Base-by-base conservation (phyloP, 2,329 filamentous ascomycete species). In the Botrytis deweyae region DNA sequence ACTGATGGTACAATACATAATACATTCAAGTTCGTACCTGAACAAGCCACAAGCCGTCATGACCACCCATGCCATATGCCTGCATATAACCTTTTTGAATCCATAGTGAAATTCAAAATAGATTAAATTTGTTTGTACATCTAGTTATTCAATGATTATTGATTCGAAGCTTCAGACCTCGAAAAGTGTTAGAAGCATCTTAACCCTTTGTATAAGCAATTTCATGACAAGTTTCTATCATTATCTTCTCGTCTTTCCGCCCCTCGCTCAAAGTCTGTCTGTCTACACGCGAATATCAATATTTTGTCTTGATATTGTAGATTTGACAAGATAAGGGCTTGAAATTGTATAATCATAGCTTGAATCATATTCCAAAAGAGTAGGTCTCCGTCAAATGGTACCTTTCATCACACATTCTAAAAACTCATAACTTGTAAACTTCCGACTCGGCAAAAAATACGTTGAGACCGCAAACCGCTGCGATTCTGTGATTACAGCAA, bases 401-500 rank as follows among this genome's bases (percentile, higher is more conserved):
- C 14, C 38, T 20, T 20, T 9, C 18, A 55, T 68, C 66, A 68
- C 66, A 33, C 8, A 58, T 42, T n/a, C 29, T 68, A 33, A 33
- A 58, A 20, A 36, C 33, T 63, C 18, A 46, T 58, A 8, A 44
- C 59, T 33, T 59, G 22, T 46, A 9, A 62, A 62, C 20, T 42
- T 46, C 55, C 55, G 44, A 12, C 59, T 52, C 38, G 18, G 22
- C n/a, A 68, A 61, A 68, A 29, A 25, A 61, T 46, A 62, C 29
- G n/a, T 59, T 46, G 29, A 61, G 67, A 69, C 20, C 59, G 29
- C 59, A 29, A 69, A 40, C 36, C 22, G 64, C 63, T 61, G 49
- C 38, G 29, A 68, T 72, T 36, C 42, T 38, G 46, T 58, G 22
- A 61, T 52, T 59, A 59, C 70, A 74, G 58, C 58, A 63, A 64